Base-by-base conservation (phyloP, 2,329 filamentous ascomycete genomes). In the Incumbomyces lentus region DNA sequence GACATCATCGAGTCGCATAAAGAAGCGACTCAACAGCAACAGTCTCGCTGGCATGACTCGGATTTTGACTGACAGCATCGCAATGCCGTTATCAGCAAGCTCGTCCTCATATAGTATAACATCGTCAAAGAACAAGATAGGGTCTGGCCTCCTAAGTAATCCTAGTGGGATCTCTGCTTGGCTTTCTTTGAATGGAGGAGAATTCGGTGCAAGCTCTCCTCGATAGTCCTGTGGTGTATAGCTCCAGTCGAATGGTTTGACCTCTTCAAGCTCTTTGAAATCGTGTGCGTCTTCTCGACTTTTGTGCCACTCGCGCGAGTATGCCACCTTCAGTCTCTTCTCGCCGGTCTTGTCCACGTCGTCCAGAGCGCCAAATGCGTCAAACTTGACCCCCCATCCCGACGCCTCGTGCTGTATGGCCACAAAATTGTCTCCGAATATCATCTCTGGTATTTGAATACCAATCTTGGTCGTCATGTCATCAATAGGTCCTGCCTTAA, bases 241-340 rank as follows among this genome's bases (percentile, higher is more conserved):
- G 52, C 87, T 95, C 92, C 92, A 98, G 68, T 98, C 92, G 63
- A 93, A 98, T 2, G 90, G 89, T 68, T 89, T 89, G 46, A 98
- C 86, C 33, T 44, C 41, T 36, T 44, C 41, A 19, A 95, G 82
- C 62, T 95, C 87, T 61, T 86, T 87, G 63, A 98, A 95, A 58
- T 84, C 78, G 54, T 88, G 84, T 41, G 84, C 83, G 58, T 85
- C 85, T 64, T 82, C 80, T 71, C 79, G 71, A 62, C 78, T 81
- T 61, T 75, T 74, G 64, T 83, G 79, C 92, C 92, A 98, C 63
- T 88, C 86, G 53, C 80, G 77, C 2, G 92, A 94, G 67, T 96
- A 89, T 35, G 89, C 85, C 40, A 98, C 92, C 67, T 90, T 86
- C 54, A 98, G 75, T 84, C 95, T 94, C 52, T 82, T 79, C 59